Base-by-base conservation (phyloP, 2,329 filamentous ascomycete genomes). In the Elsinoe australis region DNA sequence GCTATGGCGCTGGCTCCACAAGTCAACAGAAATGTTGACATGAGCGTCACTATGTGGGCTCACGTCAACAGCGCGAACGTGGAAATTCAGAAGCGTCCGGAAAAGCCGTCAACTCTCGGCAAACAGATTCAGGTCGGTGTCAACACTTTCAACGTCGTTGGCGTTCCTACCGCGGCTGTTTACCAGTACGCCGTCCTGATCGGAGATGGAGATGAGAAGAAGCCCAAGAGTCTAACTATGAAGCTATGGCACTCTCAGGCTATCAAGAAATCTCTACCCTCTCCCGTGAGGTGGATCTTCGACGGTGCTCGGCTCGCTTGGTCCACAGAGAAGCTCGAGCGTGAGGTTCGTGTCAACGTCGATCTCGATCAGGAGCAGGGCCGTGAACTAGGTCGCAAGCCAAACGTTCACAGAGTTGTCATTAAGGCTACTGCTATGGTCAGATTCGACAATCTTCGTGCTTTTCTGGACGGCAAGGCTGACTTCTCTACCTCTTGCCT, bases 251-350 rank as follows among this genome's bases (percentile, higher is more conserved):
- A 78, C 1, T 83, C 82, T 1, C 68, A 74, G 1, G 64, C 68
- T 0, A 73, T 88, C 5, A 76, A 84, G 61, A 53, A 65, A 0
- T 65, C 67, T 2, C 67, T 89, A 1, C 68, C 70, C 1, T 64
- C 68, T 2, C 68, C 70, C 2, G 64, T 68, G 2, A 70, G 71
- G 33, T 87, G 83, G 76, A 76, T 95, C 49, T 88, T 80, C 57
- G 88, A 96, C 67, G 86, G 87, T 21, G 82, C 83, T 59, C 87
- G 83, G 64, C 74, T 98, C 38, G 89, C 87, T 12, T 98, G 92
- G 90, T 85, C 70, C 58, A 70, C 64, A 51, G 55, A 55, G 35
- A 51, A 51, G 3, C 44, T 64, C 34, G 49, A 58, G 4, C 59
- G 58, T 4, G 68, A 64, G 47, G 49, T 62, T 1, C 62, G 60